Percentiles rank a stretch among this genome's conserved stretches.
These are phyloP conservation scores for Alternaria arbusti DNA, from an alignment of 2,329 filamentous ascomycete species.

Conservation along the genomic window DNA sequence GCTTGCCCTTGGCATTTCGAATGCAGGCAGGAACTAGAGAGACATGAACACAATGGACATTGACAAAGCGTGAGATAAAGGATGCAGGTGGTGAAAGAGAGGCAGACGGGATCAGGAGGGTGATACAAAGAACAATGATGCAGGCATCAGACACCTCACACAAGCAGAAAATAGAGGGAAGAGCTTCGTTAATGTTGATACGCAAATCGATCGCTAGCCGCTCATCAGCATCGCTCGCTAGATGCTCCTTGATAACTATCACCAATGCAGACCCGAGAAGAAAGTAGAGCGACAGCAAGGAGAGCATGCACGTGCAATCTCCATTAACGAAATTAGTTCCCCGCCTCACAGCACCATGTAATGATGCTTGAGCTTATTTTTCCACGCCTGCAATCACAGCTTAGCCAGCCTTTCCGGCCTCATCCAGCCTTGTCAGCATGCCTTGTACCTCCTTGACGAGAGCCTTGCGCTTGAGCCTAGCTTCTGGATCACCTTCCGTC, in stretches of 20 bases:
- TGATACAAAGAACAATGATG: neutral
- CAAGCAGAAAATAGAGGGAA: neutral
- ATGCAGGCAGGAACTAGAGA: neutral
- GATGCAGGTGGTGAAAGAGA: neutral
- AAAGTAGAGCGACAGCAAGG: neutral
- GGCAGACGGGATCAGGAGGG: neutral
- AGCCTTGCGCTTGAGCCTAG: conserved; percentile 71
- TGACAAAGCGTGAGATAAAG: neutral
- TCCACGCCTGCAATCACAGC: neutral
- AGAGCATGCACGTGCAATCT: neutral
- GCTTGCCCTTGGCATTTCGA: neutral
- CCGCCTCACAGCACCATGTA: neutral
- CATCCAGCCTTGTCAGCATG: conserved; percentile 70
- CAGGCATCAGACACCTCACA: neutral
- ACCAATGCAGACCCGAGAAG: neutral
- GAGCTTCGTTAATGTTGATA: neutral
- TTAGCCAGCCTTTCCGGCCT: conserved; percentile 32
- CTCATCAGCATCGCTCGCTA: neutral
- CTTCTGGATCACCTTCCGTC: conserved; percentile 70
- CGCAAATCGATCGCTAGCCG: neutral
- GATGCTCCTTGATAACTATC: neutral
- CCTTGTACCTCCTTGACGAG: conserved; percentile 75
- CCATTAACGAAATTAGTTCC: neutral
- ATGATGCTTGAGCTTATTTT: neutral
- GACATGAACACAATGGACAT: neutral